A percentile compares a stretch with the other conserved stretches of the same genome.
Evolutionary conservation across 495 filamentous ascomycete genomes (phyloP).

Genomic region (Aspergillus cristatus): DNA sequence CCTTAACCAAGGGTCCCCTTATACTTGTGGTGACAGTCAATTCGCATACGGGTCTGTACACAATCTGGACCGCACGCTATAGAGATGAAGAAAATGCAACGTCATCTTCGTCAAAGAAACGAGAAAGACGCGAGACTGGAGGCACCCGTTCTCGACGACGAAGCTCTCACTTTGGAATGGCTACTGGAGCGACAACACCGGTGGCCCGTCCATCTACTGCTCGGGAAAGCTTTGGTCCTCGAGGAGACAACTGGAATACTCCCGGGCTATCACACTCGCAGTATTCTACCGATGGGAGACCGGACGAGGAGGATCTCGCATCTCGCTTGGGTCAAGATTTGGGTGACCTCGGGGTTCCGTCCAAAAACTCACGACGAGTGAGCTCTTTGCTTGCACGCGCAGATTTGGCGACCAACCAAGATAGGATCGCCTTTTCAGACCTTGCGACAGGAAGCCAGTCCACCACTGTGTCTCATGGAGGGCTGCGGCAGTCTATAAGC

Average conservation of each 20-base stretch:
- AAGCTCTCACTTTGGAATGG: slow-evolving; percentile 76
- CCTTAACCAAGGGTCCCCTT: slow-evolving; percentile 32
- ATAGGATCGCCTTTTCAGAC: slow-evolving; percentile 65
- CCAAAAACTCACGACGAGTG: slow-evolving; percentile 73
- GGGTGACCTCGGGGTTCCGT: slow-evolving; percentile 53
- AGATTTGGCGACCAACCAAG: slow-evolving; percentile 71
- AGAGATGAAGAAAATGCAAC: slow-evolving; percentile 39
- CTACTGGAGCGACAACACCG: slow-evolving; percentile 75
- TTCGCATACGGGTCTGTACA: slow-evolving; percentile 59
- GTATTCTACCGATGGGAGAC: slow-evolving; percentile 20
- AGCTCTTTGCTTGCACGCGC: slow-evolving; percentile 89
- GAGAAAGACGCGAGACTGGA: slow-evolving; percentile 38
- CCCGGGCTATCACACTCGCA: slow-evolving; percentile 32
- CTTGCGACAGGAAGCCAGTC: slow-evolving; percentile 46
- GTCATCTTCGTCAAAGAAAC: slow-evolving; percentile 41
- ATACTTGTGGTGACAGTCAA: slow-evolving; percentile 79
- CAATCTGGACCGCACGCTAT: slow-evolving; percentile 69
- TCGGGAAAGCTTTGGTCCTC: slow-evolving; percentile 50
- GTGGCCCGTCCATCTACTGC: slow-evolving; percentile 37
- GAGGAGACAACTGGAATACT: slow-evolving; percentile 25
- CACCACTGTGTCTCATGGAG: slow-evolving; percentile 36
- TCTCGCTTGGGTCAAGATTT: slow-evolving; percentile 73
- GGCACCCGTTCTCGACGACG: slow-evolving; percentile 58
- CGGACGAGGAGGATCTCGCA: slow-evolving; percentile 50
- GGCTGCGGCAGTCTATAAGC: slow-evolving; percentile 66